phyloP scores from a whole-genome alignment of 2,329 filamentous ascomycete genomes.

The Endoconidiophora polonica region DNA sequence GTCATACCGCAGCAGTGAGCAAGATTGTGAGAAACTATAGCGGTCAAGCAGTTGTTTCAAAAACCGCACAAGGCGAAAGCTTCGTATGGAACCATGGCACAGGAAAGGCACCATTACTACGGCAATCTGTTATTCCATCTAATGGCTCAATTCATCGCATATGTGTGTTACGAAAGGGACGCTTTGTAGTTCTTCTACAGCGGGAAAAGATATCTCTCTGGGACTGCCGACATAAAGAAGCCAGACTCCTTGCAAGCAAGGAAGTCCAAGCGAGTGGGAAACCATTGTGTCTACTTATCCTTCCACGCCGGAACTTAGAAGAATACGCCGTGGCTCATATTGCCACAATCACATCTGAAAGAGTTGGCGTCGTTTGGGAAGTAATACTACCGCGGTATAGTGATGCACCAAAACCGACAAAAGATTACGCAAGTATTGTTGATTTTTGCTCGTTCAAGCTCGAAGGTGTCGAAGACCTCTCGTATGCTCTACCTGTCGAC shows the following conservation, averaged over 20 bases:
- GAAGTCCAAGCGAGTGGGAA: conserved; percentile 36
- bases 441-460: conserved; percentile 60
- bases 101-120: conserved; percentile 21
- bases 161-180: conserved; percentile 58
- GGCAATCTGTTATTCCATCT: conserved; percentile 51
- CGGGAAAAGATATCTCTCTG: conserved; percentile 56
- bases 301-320: conserved; percentile 45
- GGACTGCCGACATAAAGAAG: conserved; percentile 51
- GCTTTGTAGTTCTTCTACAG: conserved; percentile 67
- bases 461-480: conserved; percentile 38
- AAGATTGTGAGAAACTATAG: conserved; percentile 78
- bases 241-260: conserved; percentile 40
- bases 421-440: conserved; percentile 23
- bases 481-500: conserved; percentile 65
- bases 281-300: conserved; percentile 61
- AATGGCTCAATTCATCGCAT: conserved; percentile 63
- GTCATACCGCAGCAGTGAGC: conserved; percentile 63
- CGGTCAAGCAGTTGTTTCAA: conserved; percentile 63
- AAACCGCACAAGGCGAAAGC: conserved; percentile 61
- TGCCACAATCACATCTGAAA: conserved; percentile 65
- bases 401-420: conserved; percentile 12
- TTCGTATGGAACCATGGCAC: conserved; percentile 64
- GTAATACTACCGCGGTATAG: conserved; percentile 40
- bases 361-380: conserved; percentile 71
- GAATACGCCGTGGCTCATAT: conserved; percentile 48